A percentile compares a stretch with the other conserved stretches of the same genome.
phyloP scores from a whole-genome alignment of 169 alveolate genomes.

The Eimeria zaria region DNA sequence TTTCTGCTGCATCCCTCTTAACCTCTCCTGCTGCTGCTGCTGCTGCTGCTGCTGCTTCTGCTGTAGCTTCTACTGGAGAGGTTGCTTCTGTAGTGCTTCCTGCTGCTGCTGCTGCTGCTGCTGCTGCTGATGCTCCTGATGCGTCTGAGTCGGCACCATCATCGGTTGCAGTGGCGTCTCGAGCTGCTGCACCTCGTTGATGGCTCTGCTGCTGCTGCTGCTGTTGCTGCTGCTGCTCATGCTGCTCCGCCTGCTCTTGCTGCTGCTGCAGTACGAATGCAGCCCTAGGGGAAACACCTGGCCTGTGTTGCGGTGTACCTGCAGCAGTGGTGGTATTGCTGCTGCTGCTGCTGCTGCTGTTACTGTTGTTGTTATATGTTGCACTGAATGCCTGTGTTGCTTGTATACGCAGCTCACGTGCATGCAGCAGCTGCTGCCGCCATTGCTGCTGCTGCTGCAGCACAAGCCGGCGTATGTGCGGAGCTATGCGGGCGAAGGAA shows the following conservation, averaged over 20 bases:
- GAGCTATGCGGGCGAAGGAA: conserved; percentile 15
- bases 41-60: conserved; percentile 17
- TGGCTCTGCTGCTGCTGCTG: conserved; percentile 28
- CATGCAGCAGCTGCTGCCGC: conserved; percentile 52
- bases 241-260: conserved; percentile 43
- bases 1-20: neutral
- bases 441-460: conserved; percentile 54
- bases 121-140: conserved; percentile 18
- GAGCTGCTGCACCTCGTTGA: neutral
- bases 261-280: conserved; percentile 24
- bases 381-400: conserved; percentile 13
- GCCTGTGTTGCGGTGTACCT: neutral
- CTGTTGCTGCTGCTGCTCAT: conserved; percentile 44
- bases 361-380: neutral
- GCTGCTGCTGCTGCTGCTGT: conserved; percentile 45
- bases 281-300: neutral
- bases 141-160: neutral
- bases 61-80: neutral
- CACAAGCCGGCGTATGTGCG: neutral
- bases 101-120: conserved; percentile 25
- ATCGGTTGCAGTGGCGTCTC: neutral
- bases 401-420: conserved; percentile 31
- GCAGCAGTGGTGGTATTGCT: conserved; percentile 7
- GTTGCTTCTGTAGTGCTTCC: neutral
- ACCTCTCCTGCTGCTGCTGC: conserved; percentile 57